Evolutionary conservation across 805 yeast species (phyloP), one percentile per base, ranked within the genome.

Genomic region (Yarrowia sp.): DNA sequence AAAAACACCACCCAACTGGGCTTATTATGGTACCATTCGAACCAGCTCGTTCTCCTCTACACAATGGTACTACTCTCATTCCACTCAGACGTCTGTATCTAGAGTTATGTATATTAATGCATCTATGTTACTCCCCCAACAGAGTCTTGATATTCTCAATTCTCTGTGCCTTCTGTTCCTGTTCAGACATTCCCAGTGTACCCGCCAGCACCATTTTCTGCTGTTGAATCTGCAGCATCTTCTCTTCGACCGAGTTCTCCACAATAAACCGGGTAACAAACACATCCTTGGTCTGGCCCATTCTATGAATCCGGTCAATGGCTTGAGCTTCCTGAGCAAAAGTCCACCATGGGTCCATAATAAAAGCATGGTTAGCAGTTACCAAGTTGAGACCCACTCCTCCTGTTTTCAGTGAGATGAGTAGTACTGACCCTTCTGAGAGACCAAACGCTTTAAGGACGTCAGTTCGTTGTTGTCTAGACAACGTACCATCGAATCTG

Each of bases 341-440:
- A 35, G 95, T 89, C 98, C 98, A 92, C 95, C 97, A 92, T 0
- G 98, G 97, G 71, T 92, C 98, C 90, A 93, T 88, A 83, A 92
- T 81, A 70, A 86, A 91, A 2, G 96, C 98, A 39, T 84, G 81
- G 0, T 90, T 87, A 0, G 98, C 96, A 60, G 87, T 84, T 0
- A 96, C 92, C 67, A 92, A 77, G 72, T 92, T 92, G 67, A 92
- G 79, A 0, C 98, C 98, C 11, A 92, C 97, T 8, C 98, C 98
- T 28, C 98, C 98, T 0, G 97, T 96, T 74, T 91, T 92, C 67
- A 92, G 76, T 8, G 96, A 88, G 17, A 92, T 73, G 22, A 92
- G 76, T 10, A 92, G 73, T 1, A 92, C 81, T 2, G 76, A 72
- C 64, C 71, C 69, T 22, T 76, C 73, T n/a, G 72, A 68, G 3